phyloP scores from a whole-genome alignment of 768 basidiomycete species.

The Russula ochroleuca region DNA sequence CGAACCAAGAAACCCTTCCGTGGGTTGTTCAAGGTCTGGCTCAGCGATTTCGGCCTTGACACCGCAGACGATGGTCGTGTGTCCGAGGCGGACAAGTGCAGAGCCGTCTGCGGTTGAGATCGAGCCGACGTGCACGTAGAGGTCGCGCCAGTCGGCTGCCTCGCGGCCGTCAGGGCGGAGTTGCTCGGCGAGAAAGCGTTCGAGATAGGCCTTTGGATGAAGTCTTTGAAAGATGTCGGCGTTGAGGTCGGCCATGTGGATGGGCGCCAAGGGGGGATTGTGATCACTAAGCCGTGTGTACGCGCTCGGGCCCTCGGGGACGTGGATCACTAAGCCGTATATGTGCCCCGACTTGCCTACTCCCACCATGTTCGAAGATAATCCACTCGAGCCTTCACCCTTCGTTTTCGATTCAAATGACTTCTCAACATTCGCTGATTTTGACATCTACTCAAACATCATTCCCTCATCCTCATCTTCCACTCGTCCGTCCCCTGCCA shows the following conservation, averaged over 20 bases:
- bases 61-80: constrained; percentile 94
- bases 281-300: neutral
- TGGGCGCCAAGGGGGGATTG: neutral
- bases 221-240: constrained; percentile 72
- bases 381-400: constrained; percentile 22
- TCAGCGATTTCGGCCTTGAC: constrained; percentile 94
- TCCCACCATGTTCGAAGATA: constrained; percentile 22
- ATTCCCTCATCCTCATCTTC: constrained; percentile 5
- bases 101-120: constrained; percentile 94
- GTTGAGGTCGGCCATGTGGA: constrained; percentile 23
- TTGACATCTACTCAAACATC: constrained; percentile 7
- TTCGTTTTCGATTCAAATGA: constrained; percentile 18
- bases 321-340: too few relatives aligned
- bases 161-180: constrained; percentile 81
- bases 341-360: neutral
- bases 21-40: constrained; percentile 72
- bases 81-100: constrained; percentile 82
- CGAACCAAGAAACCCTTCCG: constrained; percentile 80
- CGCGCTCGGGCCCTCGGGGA: too few relatives aligned
- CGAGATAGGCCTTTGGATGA: constrained; percentile 84
- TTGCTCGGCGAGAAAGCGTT: constrained; percentile 74
- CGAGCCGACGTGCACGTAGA: constrained; percentile 79
- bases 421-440: constrained; percentile 6
- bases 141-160: constrained; percentile 64
- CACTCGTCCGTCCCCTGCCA: constrained; percentile 5